Evolutionary conservation across 1,139 yeast species (phyloP).

Genomic region (Yamadazyma triangularis): DNA sequence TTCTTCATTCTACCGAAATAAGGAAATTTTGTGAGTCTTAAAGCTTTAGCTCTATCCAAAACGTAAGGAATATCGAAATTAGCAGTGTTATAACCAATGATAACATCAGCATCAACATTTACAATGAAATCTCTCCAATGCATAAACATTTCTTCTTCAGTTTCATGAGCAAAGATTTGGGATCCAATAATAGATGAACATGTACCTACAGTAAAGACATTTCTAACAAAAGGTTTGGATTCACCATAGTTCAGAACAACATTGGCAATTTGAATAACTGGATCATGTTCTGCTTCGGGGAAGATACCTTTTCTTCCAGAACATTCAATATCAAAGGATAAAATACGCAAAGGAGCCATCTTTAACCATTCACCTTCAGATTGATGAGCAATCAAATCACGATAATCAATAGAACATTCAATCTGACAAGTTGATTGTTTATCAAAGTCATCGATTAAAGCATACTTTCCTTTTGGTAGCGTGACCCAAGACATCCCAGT

Average conservation of each 20-base stretch:
- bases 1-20: slow-evolving; percentile 74
- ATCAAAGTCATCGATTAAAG: slow-evolving; percentile 28
- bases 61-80: slow-evolving; percentile 95
- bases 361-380: slow-evolving; percentile 94
- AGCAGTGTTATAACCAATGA: slow-evolving; percentile 92
- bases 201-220: slow-evolving; percentile 88
- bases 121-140: slow-evolving; percentile 84
- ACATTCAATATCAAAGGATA: slow-evolving; percentile 97
- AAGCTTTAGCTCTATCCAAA: slow-evolving; percentile 77
- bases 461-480: slow-evolving; percentile 70
- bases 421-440: slow-evolving; percentile 77
- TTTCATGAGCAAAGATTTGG: slow-evolving; percentile 70
- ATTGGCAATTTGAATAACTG: slow-evolving; percentile 95
- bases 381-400: slow-evolving; percentile 69
- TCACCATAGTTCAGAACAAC: slow-evolving; percentile 86
- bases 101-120: slow-evolving; percentile 89
- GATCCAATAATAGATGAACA: slow-evolving; percentile 95
- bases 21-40: slow-evolving; percentile 68
- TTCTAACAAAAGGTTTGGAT: slow-evolving; percentile 78
- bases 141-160: slow-evolving; percentile 77
- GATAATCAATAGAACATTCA: slow-evolving; percentile 69
- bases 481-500: slow-evolving; percentile 99
- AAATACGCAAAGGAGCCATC: slow-evolving; percentile 88
- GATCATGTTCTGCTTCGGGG: slow-evolving; percentile 91
- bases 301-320: slow-evolving; percentile 96